Percentiles rank a stretch among this genome's conserved stretches.
Conservation (phyloP, 805 yeast genomes). For the Cyberlindnera nakhonratchasimensis region DNA sequence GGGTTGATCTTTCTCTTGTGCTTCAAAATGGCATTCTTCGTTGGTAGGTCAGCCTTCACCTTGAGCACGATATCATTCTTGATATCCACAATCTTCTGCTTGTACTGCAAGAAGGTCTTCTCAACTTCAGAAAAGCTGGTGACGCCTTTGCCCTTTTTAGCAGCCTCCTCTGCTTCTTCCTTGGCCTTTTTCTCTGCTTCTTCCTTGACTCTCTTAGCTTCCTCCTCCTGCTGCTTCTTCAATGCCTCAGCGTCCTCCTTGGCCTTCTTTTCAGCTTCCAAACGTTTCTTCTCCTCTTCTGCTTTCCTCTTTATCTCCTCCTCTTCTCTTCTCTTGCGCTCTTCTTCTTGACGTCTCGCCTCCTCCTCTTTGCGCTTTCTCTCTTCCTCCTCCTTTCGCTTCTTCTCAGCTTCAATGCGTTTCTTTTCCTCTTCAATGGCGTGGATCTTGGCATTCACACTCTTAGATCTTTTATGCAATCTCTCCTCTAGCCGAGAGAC, state of each 20-base stretch:
- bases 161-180: constrained; percentile 14
- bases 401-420: constrained; percentile 18
- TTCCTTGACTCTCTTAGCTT: constrained; percentile 11
- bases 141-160: constrained; percentile 28
- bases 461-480: constrained; percentile 7
- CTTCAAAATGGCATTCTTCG: constrained; percentile 52
- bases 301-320: constrained; percentile 16
- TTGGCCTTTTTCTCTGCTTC: constrained; percentile 20
- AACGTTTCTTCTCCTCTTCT: constrained; percentile 16
- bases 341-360: constrained; percentile 17
- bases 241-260: constrained; percentile 22
- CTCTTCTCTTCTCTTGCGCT: constrained; percentile 14
- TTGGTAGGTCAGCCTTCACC: constrained; percentile 47
- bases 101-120: constrained; percentile 43
- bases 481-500: constrained; percentile 16
- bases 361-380: constrained; percentile 12
- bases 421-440: constrained; percentile 17
- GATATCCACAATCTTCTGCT: constrained; percentile 50
- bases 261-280: constrained; percentile 26
- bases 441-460: constrained; percentile 16
- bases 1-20: constrained; percentile 79
- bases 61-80: constrained; percentile 56
- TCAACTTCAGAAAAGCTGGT: constrained; percentile 39
- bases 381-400: constrained; percentile 15
- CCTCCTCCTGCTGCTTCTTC: constrained; percentile 26